Evolutionary conservation across 164 flowering plant species (phyloP).

Genomic region (Nymphaea colorata): DNA sequence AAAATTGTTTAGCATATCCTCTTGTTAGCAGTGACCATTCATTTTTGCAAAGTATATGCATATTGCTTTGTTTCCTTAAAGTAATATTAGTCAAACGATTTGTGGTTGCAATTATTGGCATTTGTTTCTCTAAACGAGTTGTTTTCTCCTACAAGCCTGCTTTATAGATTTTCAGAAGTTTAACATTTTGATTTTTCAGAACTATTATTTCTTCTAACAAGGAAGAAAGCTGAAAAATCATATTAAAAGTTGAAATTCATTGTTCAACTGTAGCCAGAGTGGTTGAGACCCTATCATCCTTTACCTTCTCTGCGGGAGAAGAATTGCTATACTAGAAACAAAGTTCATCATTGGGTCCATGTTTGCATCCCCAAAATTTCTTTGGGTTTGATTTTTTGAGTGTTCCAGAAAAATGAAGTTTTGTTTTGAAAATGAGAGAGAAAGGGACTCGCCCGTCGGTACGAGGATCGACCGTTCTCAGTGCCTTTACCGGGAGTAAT

Average conservation of each 20-base stretch:
- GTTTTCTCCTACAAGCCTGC: not conserved
- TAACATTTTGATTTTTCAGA: not conserved
- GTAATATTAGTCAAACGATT: not conserved
- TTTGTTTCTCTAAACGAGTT: not conserved
- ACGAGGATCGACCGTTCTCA: too few species aligned
- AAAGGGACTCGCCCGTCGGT: too few species aligned
- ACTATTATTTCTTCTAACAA: too few species aligned
- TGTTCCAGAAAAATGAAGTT: too few species aligned
- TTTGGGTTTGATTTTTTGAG: too few species aligned
- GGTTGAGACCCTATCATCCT: conserved; percentile 99
- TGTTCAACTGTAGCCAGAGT: conserved; percentile 75
- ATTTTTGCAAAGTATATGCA: not conserved
- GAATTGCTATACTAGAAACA: too few species aligned
- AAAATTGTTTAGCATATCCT: not conserved
- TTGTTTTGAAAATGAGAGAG: too few species aligned
- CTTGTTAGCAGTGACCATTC: not conserved
- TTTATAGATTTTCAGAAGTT: not conserved
- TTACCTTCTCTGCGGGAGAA: too few species aligned
- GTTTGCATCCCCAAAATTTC: too few species aligned
- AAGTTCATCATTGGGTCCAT: too few species aligned
- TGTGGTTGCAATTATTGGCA: not conserved
- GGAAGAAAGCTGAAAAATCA: too few species aligned
- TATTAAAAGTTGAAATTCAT: not conserved
- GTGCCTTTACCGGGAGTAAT: too few species aligned
- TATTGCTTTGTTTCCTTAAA: not conserved